A percentile compares a stretch with the other conserved stretches of the same genome.
Evolutionary conservation across 768 basidiomycete genomes (phyloP).

Genomic region (Psilocybe subaeruginosa): DNA sequence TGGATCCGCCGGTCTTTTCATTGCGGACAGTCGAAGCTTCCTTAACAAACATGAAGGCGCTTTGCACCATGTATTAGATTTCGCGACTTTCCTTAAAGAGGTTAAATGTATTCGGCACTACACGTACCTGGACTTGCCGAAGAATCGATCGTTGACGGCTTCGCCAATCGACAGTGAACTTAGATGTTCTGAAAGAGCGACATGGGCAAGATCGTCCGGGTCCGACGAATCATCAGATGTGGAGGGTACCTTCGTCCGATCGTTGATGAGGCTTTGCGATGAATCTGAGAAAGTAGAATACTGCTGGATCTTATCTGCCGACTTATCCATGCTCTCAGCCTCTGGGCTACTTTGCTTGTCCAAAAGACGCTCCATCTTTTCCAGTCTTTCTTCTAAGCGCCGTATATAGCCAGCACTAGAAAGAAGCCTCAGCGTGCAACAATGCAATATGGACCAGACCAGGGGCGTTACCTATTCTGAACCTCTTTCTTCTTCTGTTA

Average conservation of each 20-base stretch:
- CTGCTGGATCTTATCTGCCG: slow-evolving; percentile 14
- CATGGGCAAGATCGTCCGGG: slow-evolving; percentile 34
- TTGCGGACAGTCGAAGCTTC: slow-evolving; percentile 46
- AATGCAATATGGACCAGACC: neutral
- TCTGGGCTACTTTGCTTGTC: slow-evolving; percentile 5
- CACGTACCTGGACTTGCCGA: slow-evolving; percentile 39
- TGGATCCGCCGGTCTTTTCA: slow-evolving; percentile 14
- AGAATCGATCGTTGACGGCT: slow-evolving; percentile 37
- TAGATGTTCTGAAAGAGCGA: slow-evolving; percentile 34
- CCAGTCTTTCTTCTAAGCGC: slow-evolving; percentile 30
- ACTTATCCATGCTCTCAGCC: neutral
- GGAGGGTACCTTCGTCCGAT: neutral
- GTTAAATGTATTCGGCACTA: no score
- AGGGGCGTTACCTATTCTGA: neutral
- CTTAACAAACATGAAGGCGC: slow-evolving; percentile 42
- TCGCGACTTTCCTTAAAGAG: no score
- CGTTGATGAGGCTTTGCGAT: neutral
- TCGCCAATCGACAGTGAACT: slow-evolving; percentile 28
- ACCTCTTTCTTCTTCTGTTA: slow-evolving; percentile 3
- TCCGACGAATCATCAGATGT: slow-evolving; percentile 21
- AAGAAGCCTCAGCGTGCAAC: neutral
- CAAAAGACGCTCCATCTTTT: slow-evolving; percentile 30
- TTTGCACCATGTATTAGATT: slow-evolving; percentile 9
- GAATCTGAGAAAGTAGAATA: neutral
- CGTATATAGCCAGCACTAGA: slow-evolving; percentile 28